Percentiles rank a stretch among this genome's conserved stretches.
Conservation (phyloP, 164 flowering plant species). For the Dillenia turbinata region DNA sequence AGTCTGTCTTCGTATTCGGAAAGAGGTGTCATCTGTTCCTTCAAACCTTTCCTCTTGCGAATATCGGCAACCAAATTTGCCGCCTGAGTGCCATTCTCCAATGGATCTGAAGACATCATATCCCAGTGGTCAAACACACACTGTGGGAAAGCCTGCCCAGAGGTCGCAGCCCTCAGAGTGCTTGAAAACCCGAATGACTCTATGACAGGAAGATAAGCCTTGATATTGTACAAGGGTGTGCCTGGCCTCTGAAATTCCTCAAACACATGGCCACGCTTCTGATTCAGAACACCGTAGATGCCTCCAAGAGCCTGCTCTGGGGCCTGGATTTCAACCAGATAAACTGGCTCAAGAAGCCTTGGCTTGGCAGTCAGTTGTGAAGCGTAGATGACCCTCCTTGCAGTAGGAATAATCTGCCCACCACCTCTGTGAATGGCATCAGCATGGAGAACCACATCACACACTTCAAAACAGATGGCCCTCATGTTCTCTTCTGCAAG, state of each 20-base stretch:
- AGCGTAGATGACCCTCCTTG: conserved; percentile 30
- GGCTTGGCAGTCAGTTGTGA: conserved; percentile 31
- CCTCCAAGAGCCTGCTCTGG: conserved; percentile 57
- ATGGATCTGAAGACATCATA: conserved; percentile 48
- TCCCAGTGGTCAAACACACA: conserved; percentile 66
- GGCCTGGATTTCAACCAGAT: conserved; percentile 32
- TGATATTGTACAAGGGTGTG: conserved; percentile 57
- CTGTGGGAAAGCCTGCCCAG: conserved; percentile 63
- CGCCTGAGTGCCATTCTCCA: conserved; percentile 43
- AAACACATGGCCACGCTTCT: conserved; percentile 57
- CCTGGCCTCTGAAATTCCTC: conserved; percentile 64
- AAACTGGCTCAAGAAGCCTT: conserved; percentile 27
- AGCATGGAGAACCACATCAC: conserved; percentile 36
- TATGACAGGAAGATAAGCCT: conserved; percentile 52
- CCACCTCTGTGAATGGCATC: conserved; percentile 37
- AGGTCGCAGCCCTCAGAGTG: conserved; percentile 44
- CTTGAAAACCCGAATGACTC: conserved; percentile 52
- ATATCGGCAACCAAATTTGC: conserved; percentile 31
- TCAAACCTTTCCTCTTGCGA: conserved; percentile 52
- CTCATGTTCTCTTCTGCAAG: conserved; percentile 36
- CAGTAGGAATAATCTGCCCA: conserved; percentile 27
- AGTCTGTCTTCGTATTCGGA: conserved; percentile 56
- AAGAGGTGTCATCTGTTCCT: conserved; percentile 53
- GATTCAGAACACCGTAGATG: conserved; percentile 48
- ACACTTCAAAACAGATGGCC: conserved; percentile 34